Percentiles rank a stretch among this genome's conserved stretches.
Evolutionary conservation across 1,284 basidiomycete species (phyloP).

Genomic region (Apiotrichum montevideense): DNA sequence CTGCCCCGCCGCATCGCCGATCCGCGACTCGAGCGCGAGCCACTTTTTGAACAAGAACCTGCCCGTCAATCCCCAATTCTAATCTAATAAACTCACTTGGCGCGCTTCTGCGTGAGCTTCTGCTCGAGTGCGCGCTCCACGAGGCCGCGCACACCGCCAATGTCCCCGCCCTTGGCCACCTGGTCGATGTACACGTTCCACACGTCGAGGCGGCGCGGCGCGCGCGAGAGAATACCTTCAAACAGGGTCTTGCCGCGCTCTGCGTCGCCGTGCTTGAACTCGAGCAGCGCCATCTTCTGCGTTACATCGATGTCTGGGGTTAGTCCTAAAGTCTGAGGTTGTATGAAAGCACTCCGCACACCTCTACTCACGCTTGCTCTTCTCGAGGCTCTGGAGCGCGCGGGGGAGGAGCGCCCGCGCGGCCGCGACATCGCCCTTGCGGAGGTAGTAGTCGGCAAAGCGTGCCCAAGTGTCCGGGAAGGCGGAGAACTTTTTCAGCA

Average conservation of each 20-base stretch:
- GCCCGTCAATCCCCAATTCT: background rate
- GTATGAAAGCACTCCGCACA: too few relatives aligned
- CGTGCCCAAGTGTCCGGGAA: conserved; percentile 88
- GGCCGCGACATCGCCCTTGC: conserved; percentile 64
- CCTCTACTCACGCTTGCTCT: conserved; percentile 72
- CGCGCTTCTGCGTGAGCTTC: conserved; percentile 91
- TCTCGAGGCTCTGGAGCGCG: conserved; percentile 85
- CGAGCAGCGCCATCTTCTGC: conserved; percentile 86
- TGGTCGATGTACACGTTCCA: conserved; percentile 98
- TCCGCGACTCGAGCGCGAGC: conserved; percentile 76
- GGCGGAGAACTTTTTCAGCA: conserved; percentile 86
- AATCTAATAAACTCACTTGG: conserved; percentile 58
- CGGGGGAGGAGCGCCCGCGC: conserved; percentile 83
- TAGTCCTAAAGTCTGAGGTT: background rate
- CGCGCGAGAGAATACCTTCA: conserved; percentile 89
- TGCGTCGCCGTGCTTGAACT: conserved; percentile 88
- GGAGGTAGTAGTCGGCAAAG: conserved; percentile 71
- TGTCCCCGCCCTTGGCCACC: conserved; percentile 71
- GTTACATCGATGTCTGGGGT: conserved; percentile 83
- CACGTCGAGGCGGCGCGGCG: conserved; percentile 88
- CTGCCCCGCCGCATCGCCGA: conserved; percentile 82
- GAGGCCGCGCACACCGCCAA: conserved; percentile 68
- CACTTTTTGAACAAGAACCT: conserved; percentile 97
- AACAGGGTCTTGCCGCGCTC: conserved; percentile 95
- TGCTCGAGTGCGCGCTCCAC: conserved; percentile 74